These are phyloP conservation scores for Xylaria sp. DNA, from an alignment of 2,329 filamentous ascomycete species.

Conservation along the genomic window DNA sequence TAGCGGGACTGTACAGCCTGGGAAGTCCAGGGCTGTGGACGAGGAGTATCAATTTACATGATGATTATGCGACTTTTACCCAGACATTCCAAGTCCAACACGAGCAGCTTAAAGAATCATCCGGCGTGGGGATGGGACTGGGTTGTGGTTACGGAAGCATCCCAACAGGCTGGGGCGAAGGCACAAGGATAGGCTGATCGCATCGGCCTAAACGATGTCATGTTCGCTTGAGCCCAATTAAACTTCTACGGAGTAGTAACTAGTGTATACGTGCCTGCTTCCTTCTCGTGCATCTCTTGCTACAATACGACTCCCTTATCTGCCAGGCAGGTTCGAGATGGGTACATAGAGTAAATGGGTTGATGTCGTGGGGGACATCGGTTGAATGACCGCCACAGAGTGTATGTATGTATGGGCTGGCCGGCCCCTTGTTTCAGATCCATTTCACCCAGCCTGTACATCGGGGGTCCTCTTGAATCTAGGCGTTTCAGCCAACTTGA, in stretches of 20 bases:
- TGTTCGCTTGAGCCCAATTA: background rate
- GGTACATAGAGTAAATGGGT: background rate
- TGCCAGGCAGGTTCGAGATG: background rate
- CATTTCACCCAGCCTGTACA: constrained; percentile 17
- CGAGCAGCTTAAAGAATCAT: background rate
- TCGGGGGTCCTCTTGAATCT: background rate
- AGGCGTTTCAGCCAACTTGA: constrained; percentile 22
- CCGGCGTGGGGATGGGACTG: background rate
- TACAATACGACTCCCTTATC: background rate
- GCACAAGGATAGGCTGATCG: background rate
- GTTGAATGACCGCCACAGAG: constrained; percentile 1
- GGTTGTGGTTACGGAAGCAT: background rate
- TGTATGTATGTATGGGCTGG: background rate
- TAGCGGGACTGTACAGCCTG: too few relatives aligned
- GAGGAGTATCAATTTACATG: too few relatives aligned
- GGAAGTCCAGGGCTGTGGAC: too few relatives aligned
- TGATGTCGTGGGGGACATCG: constrained; percentile 3
- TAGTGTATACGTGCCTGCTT: too few relatives aligned
- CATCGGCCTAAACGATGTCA: background rate
- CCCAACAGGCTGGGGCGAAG: background rate
- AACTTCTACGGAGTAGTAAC: background rate
- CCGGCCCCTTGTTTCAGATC: constrained; percentile 28
- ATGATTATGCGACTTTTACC: background rate
- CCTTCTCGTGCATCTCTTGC: too few relatives aligned
- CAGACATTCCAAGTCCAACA: background rate